phyloP scores from a whole-genome alignment of 257 asterid genomes.

The Ajuga chamaepitys region DNA sequence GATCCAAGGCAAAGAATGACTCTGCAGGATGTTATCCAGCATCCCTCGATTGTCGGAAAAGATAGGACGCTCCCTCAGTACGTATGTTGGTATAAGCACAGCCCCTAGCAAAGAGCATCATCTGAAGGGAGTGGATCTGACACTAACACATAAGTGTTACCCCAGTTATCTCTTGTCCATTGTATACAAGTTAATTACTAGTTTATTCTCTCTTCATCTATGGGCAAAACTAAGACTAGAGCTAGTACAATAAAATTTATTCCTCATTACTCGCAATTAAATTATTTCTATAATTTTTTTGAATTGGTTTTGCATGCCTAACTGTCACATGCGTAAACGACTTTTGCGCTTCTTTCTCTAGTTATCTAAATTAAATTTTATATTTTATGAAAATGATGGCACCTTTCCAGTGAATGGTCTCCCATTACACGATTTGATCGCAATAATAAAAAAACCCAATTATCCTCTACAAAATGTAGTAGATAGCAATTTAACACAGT shows the following conservation, averaged over 20 bases:
- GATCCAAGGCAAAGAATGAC: constrained; percentile 81
- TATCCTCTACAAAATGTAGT: too few relatives aligned
- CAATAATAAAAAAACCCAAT: too few relatives aligned
- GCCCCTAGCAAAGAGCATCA: constrained; percentile 11
- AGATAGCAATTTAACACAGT: too few relatives aligned
- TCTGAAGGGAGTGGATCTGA: constrained; percentile 20
- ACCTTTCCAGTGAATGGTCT: too few relatives aligned
- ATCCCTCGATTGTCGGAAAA: constrained; percentile 71
- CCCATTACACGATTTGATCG: too few relatives aligned
- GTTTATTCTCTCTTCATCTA: background rate
- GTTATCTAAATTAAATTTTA: too few relatives aligned
- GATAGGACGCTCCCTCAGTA: constrained; percentile 58
- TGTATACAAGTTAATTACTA: constrained; percentile 16
- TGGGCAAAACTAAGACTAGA: constrained; percentile 1
- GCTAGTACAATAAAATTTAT: background rate
- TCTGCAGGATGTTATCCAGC: constrained; percentile 51
- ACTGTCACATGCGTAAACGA: too few relatives aligned
- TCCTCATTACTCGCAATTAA: too few relatives aligned
- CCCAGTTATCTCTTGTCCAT: constrained; percentile 3
- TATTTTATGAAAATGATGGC: too few relatives aligned
- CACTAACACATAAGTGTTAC: constrained; percentile 15
- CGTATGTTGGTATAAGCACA: constrained; percentile 75
- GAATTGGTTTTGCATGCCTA: too few relatives aligned
- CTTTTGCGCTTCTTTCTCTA: too few relatives aligned
- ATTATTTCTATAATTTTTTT: too few relatives aligned